These are phyloP conservation scores for Hypoxylon sp. DNA, from an alignment of 2,329 filamentous ascomycete species.

Conservation along the genomic window DNA sequence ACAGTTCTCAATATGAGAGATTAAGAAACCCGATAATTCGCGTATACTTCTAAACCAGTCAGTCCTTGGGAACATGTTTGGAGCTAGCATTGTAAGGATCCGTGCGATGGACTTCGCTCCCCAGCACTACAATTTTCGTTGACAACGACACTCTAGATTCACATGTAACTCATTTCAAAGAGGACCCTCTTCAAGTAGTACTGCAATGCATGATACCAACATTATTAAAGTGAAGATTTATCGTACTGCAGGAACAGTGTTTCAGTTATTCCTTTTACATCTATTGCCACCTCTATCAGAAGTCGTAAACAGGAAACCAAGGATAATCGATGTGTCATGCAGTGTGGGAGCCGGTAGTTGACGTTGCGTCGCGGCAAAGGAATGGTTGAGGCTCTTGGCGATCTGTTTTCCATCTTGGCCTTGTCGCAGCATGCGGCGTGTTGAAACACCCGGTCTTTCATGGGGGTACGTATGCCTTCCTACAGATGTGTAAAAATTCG, in stretches of 20 bases:
- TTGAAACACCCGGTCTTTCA: conserved; percentile 34
- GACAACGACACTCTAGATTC: background rate
- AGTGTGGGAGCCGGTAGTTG: conserved; percentile 32
- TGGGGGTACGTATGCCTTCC: conserved; percentile 20
- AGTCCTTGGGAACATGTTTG: no score
- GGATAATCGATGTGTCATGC: conserved; percentile 1
- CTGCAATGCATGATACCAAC: background rate
- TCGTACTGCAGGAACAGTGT: background rate
- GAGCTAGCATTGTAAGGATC: background rate
- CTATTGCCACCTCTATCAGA: background rate
- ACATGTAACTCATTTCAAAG: background rate
- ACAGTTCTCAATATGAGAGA: background rate
- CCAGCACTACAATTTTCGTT: background rate
- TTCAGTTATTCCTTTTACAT: background rate
- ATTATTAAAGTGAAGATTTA: background rate
- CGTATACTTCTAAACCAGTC: background rate
- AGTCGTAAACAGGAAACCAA: background rate
- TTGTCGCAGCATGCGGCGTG: conserved; percentile 32
- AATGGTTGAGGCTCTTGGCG: conserved; percentile 35
- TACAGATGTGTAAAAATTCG: conserved; percentile 7
- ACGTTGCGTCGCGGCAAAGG: conserved; percentile 6
- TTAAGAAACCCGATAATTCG: background rate
- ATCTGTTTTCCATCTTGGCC: conserved; percentile 35
- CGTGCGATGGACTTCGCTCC: background rate
- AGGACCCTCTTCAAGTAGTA: background rate